These are phyloP conservation scores for Lodderomyces margitis DNA, from an alignment of 1,139 yeast genomes.

Conservation along the genomic window DNA sequence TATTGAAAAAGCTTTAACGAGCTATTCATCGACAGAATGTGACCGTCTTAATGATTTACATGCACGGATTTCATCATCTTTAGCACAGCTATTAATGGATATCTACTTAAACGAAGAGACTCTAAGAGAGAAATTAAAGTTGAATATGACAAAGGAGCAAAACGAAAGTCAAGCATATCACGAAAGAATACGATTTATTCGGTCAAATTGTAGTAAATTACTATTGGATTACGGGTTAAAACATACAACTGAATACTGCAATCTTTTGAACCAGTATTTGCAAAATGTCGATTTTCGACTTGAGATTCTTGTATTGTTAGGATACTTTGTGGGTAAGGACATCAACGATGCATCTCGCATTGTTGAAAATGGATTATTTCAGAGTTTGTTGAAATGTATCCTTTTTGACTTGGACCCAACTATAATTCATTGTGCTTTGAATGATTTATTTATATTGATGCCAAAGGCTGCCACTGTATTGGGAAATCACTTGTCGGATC, in stretches of 20 bases:
- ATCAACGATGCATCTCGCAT: constrained; percentile 25
- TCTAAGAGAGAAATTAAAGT: constrained; percentile 18
- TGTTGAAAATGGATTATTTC: constrained; percentile 37
- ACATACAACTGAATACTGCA: constrained; percentile 32
- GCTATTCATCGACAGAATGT: constrained; percentile 26
- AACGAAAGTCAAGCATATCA: constrained; percentile 32
- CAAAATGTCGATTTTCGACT: constrained; percentile 29
- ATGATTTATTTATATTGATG: constrained; percentile 50
- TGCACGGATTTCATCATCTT: constrained; percentile 22
- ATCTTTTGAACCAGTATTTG: constrained; percentile 33
- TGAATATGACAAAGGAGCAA: constrained; percentile 20
- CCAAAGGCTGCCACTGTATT: constrained; percentile 49
- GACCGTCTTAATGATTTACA: constrained; percentile 23
- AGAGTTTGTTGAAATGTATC: constrained; percentile 41
- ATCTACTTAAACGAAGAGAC: constrained; percentile 24
- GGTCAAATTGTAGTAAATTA: constrained; percentile 39
- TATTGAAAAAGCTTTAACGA: constrained; percentile 31
- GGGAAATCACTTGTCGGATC: constrained; percentile 35
- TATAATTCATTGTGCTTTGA: constrained; percentile 41
- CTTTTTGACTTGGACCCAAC: constrained; percentile 45
- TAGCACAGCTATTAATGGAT: constrained; percentile 30
- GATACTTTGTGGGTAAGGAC: constrained; percentile 20
- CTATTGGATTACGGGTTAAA: constrained; percentile 40
- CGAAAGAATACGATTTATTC: constrained; percentile 51
- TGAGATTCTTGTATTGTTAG: constrained; percentile 25